Conservation (phyloP, 78 protist species). For the Cavenderia fasciculata region DNA sequence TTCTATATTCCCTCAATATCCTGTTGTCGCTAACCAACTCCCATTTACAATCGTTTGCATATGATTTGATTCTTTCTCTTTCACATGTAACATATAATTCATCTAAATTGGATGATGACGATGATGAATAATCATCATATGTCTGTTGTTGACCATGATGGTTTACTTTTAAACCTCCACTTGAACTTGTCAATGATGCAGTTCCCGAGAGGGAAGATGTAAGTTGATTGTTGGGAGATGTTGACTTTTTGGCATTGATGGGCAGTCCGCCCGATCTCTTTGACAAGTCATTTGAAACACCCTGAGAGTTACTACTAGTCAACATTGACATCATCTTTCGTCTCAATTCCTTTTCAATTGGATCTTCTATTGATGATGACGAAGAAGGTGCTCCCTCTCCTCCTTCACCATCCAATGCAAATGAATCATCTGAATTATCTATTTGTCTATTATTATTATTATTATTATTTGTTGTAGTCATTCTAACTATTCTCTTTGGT, state of each 20-base stretch:
- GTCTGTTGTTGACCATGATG: slow-evolving; percentile 5
- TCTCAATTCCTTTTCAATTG: slow-evolving; percentile 56
- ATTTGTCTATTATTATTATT: background rate
- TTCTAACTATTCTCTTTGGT: too few relatives aligned
- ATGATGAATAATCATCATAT: too few relatives aligned
- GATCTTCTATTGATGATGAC: too few relatives aligned
- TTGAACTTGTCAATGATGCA: too few relatives aligned
- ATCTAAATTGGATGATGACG: background rate
- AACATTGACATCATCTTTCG: slow-evolving; percentile 50
- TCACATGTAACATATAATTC: slow-evolving; percentile 44
- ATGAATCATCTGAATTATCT: background rate
- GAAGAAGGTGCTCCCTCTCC: too few relatives aligned
- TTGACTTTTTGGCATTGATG: too few relatives aligned
- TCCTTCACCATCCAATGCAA: background rate
- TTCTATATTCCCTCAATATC: slow-evolving; percentile 31
- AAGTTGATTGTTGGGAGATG: too few relatives aligned
- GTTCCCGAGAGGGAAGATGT: too few relatives aligned
- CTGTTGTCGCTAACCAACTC: background rate
- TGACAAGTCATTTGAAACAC: background rate
- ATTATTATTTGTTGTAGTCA: background rate
- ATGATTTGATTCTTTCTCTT: slow-evolving; percentile 7
- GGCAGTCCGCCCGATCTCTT: too few relatives aligned
- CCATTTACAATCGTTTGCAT: slow-evolving; percentile 5
- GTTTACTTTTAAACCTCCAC: too few relatives aligned
- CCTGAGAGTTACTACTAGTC: background rate